Conservation (phyloP, 768 basidiomycete species). For the Mycena crocata region DNA sequence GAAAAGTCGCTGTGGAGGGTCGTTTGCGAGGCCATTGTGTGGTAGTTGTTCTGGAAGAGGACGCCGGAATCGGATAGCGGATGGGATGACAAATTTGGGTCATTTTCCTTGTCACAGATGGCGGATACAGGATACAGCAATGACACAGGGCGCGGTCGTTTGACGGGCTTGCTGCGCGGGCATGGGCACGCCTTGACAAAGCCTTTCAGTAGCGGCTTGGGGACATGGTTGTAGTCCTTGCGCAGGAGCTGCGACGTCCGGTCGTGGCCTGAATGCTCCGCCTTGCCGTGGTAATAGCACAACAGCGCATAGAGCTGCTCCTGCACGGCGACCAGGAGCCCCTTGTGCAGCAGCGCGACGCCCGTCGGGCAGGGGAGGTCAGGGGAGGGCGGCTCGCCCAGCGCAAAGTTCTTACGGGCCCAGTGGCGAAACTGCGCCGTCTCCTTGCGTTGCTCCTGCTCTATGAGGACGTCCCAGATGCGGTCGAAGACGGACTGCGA, state of each 20-base stretch:
- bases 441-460: slow-evolving; percentile 49
- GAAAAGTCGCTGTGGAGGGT: no score
- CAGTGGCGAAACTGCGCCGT: neutral
- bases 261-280: slow-evolving; percentile 82
- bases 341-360: slow-evolving; percentile 75
- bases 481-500: slow-evolving; percentile 76
- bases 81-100: no score
- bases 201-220: slow-evolving; percentile 83
- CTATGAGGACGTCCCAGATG: slow-evolving; percentile 71
- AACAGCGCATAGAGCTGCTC: slow-evolving; percentile 85
- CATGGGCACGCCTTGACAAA: slow-evolving; percentile 86
- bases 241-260: slow-evolving; percentile 77
- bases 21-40: no score
- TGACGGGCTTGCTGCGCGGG: no score
- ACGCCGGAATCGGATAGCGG: no score
- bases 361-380: slow-evolving; percentile 43
- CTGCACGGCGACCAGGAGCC: slow-evolving; percentile 78
- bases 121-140: no score
- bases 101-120: no score
- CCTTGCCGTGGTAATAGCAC: slow-evolving; percentile 75
- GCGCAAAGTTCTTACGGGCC: neutral
- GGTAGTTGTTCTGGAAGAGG: no score
- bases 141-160: no score
- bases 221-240: slow-evolving; percentile 83
- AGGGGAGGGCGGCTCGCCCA: neutral